Conservation (phyloP, 1,284 basidiomycete species). For the Inonotus obliquus region DNA sequence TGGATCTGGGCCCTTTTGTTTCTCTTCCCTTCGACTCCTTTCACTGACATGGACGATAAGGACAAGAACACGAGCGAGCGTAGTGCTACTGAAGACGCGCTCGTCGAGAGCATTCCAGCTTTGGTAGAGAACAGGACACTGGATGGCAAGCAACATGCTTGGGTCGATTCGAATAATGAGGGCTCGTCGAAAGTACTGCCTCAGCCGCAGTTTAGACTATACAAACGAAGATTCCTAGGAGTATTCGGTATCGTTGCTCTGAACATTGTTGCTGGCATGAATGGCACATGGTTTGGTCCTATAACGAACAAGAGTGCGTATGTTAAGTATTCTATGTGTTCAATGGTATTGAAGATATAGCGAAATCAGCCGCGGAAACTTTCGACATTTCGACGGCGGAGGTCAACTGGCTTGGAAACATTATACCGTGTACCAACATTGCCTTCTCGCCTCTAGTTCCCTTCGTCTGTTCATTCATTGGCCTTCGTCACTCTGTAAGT, state of each 20-base stretch:
- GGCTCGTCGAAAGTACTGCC: background rate
- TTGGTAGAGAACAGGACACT: background rate
- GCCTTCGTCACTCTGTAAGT: conserved; percentile 35
- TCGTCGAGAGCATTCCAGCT: too few species aligned
- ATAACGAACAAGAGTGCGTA: conserved; percentile 59
- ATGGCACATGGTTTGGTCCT: conserved; percentile 72
- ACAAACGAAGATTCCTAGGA: conserved; percentile 63
- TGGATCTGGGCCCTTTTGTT: too few species aligned
- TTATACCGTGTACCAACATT: conserved; percentile 55
- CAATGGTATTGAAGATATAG: too few species aligned
- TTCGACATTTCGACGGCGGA: conserved; percentile 60
- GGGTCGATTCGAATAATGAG: background rate
- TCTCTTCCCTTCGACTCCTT: too few species aligned
- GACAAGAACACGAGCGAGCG: background rate
- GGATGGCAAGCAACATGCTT: background rate
- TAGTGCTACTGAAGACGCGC: background rate
- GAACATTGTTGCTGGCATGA: conserved; percentile 58
- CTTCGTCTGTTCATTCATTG: conserved; percentile 47
- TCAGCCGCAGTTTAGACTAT: conserved; percentile 33
- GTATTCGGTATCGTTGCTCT: conserved; percentile 58
- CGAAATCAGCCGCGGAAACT: conserved; percentile 53
- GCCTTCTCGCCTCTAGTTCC: conserved; percentile 57
- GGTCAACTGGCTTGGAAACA: conserved; percentile 76
- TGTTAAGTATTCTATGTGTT: background rate
- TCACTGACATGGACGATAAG: too few species aligned